A percentile compares a stretch with the other conserved stretches of the same genome.
phyloP scores from a whole-genome alignment of 1,139 yeast species.

The Wickerhamiella infanticola region DNA sequence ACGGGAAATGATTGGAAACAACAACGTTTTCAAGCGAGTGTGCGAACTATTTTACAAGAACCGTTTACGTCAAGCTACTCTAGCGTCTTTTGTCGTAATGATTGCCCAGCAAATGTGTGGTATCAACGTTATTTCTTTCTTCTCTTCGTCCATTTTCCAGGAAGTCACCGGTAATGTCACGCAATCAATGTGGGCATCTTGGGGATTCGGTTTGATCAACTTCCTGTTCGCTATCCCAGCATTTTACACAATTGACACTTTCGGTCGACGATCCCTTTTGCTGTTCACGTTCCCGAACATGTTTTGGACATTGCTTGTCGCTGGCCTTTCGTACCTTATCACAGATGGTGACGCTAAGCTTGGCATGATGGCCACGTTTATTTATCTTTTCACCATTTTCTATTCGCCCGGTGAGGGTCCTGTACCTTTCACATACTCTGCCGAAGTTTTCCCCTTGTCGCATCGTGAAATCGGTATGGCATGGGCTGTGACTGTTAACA shows the following conservation, averaged over 20 bases:
- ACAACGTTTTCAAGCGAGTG: conserved; percentile 21
- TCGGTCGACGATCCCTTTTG: conserved; percentile 59
- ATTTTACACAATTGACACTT: conserved; percentile 61
- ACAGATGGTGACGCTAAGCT: conserved; percentile 30
- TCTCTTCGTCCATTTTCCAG: conserved; percentile 39
- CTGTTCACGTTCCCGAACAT: conserved; percentile 61
- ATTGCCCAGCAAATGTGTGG: conserved; percentile 92
- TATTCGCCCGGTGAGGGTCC: conserved; percentile 86
- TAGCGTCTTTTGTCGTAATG: conserved; percentile 72
- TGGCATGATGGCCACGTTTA: conserved; percentile 44
- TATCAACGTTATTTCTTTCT: conserved; percentile 75
- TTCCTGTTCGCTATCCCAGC: conserved; percentile 77
- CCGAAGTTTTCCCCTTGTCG: conserved; percentile 74
- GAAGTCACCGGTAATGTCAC: conserved; percentile 45
- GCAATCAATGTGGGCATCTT: conserved; percentile 57
- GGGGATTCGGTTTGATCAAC: conserved; percentile 78
- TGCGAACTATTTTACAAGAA: conserved; percentile 46
- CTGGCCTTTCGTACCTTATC: conserved; percentile 55
- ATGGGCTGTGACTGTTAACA: conserved; percentile 46
- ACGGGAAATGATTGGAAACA: conserved; percentile 30
- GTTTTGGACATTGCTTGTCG: conserved; percentile 42
- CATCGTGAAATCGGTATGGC: conserved; percentile 81
- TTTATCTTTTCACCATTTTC: conserved; percentile 55
- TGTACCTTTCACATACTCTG: conserved; percentile 79
- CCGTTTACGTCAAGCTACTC: conserved; percentile 69